phyloP scores from a whole-genome alignment of 2,329 filamentous ascomycete species.

The Atkinsonella texensis region DNA sequence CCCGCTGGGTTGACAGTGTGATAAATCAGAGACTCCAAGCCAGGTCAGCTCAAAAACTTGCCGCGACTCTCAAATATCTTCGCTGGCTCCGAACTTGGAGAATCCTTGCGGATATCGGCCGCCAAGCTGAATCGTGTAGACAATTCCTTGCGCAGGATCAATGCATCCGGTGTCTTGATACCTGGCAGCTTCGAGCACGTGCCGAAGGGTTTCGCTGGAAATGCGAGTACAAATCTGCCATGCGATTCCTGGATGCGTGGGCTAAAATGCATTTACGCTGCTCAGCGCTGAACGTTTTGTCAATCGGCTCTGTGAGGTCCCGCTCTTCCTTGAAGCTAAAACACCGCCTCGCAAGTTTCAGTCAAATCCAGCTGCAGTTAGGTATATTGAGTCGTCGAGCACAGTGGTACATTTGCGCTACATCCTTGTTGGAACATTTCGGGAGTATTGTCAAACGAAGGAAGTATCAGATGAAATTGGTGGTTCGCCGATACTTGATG shows the following conservation, averaged over 20 bases:
- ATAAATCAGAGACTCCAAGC: background rate
- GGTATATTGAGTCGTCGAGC: slow-evolving; percentile 14
- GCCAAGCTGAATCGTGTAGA: slow-evolving; percentile 14
- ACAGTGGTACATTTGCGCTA: slow-evolving; percentile 20
- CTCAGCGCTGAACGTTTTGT: background rate
- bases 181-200: slow-evolving; percentile 23
- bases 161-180: slow-evolving; percentile 12
- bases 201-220: slow-evolving; percentile 22
- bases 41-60: slow-evolving; percentile 8
- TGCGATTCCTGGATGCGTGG: slow-evolving; percentile 19
- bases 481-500: slow-evolving; percentile 22
- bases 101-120: slow-evolving; percentile 16
- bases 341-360: background rate
- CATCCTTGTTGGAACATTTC: slow-evolving; percentile 16
- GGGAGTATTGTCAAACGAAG: slow-evolving; percentile 14
- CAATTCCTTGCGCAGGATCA: slow-evolving; percentile 12
- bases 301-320: background rate
- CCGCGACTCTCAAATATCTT: slow-evolving; percentile 11
- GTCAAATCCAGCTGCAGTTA: slow-evolving; percentile 8
- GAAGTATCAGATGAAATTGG: slow-evolving; percentile 15
- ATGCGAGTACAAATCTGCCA: slow-evolving; percentile 19
- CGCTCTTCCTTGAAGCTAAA: background rate
- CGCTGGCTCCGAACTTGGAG: slow-evolving; percentile 19
- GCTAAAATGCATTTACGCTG: slow-evolving; percentile 1
- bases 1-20: background rate